These are phyloP conservation scores for Solanum infundibuliforme DNA, from an alignment of 257 asterid genomes.

Conservation along the genomic window DNA sequence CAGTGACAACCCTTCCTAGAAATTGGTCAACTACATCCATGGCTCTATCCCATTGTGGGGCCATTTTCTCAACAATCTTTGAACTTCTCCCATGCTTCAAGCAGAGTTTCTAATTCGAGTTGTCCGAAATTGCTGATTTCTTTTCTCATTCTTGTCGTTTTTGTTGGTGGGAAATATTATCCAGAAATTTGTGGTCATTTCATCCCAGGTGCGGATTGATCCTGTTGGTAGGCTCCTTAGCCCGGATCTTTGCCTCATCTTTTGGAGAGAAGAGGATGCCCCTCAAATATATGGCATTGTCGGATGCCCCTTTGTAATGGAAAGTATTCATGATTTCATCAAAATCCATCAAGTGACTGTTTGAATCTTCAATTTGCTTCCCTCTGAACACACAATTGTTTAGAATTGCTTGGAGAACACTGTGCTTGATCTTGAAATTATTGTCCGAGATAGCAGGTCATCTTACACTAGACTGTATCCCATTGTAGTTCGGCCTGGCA, in stretches of 20 bases:
- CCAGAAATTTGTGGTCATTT: not conserved
- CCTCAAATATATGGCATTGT: not conserved
- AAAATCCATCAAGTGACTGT: not conserved
- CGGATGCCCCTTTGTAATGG: not conserved
- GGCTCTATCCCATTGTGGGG: not conserved
- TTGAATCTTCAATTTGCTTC: not conserved
- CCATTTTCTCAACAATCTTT: not conserved
- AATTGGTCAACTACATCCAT: not conserved
- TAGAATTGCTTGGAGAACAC: not conserved
- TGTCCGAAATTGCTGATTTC: not conserved
- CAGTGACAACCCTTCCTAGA: not conserved
- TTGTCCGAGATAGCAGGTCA: not conserved
- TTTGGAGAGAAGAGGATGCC: not conserved
- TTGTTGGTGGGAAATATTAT: not conserved
- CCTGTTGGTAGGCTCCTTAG: not conserved
- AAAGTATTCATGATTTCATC: not conserved
- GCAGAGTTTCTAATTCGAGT: not conserved
- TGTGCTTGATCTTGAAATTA: not conserved
- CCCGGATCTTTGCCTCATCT: not conserved
- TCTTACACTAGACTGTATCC: not conserved
- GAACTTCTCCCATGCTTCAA: not conserved
- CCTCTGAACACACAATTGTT: not conserved
- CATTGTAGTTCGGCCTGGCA: not conserved
- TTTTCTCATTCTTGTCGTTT: not conserved
- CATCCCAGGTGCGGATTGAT: not conserved